phyloP scores from a whole-genome alignment of 139 green algal genomes.

The Tetraselmis striata region DNA sequence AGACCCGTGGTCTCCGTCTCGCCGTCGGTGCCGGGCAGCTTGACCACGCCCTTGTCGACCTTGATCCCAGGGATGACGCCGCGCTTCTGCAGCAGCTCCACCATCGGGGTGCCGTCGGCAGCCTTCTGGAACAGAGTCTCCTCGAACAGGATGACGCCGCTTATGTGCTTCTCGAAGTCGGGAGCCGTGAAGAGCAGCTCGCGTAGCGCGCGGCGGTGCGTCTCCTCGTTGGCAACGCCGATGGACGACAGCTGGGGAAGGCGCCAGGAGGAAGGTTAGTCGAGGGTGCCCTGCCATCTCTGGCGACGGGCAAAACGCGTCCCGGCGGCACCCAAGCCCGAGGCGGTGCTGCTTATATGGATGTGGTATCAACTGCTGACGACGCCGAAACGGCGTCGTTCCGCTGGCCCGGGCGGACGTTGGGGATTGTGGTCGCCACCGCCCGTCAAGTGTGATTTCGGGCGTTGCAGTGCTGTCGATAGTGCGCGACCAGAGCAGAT shows the following conservation, averaged over 20 bases:
- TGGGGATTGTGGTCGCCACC: too few species aligned
- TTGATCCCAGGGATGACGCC: conserved; percentile 81
- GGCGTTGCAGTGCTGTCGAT: too few species aligned
- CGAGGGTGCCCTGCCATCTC: too few species aligned
- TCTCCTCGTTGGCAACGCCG: conserved; percentile 44
- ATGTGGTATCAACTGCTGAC: too few species aligned
- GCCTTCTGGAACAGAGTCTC: conserved; percentile 78
- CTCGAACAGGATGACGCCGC: conserved; percentile 85
- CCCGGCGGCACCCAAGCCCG: too few species aligned
- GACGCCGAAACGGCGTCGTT: too few species aligned
- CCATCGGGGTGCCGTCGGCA: conserved; percentile 56
- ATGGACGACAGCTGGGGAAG: conserved; percentile 35
- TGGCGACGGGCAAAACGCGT: too few species aligned
- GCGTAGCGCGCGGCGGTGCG: conserved; percentile 36
- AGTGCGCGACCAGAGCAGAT: too few species aligned
- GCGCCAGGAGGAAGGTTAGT: neutral
- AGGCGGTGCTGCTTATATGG: too few species aligned
- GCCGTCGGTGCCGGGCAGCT: conserved; percentile 32
- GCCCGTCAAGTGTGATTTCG: too few species aligned
- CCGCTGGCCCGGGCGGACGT: too few species aligned
- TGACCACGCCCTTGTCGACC: conserved; percentile 40
- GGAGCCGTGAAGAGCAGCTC: conserved; percentile 53
- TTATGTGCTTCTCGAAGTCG: conserved; percentile 57
- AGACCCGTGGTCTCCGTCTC: conserved; percentile 65
- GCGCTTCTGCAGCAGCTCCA: conserved; percentile 51